Evolutionary conservation across 2,329 filamentous ascomycete genomes (phyloP).

Genomic region (Didymella glomerata): DNA sequence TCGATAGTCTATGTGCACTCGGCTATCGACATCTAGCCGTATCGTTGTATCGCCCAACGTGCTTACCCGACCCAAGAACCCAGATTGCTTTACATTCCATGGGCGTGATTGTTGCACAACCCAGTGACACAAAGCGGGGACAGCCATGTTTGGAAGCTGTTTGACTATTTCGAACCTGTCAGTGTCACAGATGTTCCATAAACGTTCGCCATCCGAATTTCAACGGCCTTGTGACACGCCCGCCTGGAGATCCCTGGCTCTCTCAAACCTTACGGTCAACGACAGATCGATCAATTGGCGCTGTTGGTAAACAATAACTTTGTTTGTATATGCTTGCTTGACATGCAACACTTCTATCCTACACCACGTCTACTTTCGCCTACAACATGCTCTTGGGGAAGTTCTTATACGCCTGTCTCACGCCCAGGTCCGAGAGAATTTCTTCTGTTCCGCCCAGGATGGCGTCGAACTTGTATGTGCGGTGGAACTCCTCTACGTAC

Average conservation of each 20-base stretch:
- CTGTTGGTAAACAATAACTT: conserved; percentile 1
- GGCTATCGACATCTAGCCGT: conserved; percentile 14
- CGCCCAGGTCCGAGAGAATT: conserved; percentile 80
- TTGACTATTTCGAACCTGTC: conserved; percentile 23
- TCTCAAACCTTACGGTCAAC: conserved; percentile 4
- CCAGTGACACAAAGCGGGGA: conserved; percentile 16
- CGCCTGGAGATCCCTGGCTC: conserved; percentile 6
- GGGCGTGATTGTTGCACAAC: conserved; percentile 8
- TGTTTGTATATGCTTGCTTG: conserved; percentile 3
- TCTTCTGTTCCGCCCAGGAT: conserved; percentile 82
- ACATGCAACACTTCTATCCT: conserved; percentile 21
- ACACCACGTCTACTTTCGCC: conserved; percentile 15
- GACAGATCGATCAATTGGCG: conserved; percentile 6
- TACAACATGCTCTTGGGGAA: conserved; percentile 88
- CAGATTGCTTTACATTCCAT: conserved; percentile 20
- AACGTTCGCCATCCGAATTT: conserved; percentile 22
- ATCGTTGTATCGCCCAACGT: conserved; percentile 15
- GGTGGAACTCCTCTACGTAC: conserved; percentile 83
- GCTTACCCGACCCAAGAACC: conserved; percentile 20
- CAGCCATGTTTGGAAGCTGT: conserved; percentile 21
- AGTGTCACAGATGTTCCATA: conserved; percentile 32
- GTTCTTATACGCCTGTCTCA: conserved; percentile 81
- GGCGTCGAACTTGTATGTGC: conserved; percentile 77
- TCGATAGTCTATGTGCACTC: conserved; percentile 23
- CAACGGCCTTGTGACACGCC: conserved; percentile 21